A percentile compares a stretch with the other conserved stretches of the same genome.
Conservation (phyloP, 257 asterid species). For the Prunella vulgaris region DNA sequence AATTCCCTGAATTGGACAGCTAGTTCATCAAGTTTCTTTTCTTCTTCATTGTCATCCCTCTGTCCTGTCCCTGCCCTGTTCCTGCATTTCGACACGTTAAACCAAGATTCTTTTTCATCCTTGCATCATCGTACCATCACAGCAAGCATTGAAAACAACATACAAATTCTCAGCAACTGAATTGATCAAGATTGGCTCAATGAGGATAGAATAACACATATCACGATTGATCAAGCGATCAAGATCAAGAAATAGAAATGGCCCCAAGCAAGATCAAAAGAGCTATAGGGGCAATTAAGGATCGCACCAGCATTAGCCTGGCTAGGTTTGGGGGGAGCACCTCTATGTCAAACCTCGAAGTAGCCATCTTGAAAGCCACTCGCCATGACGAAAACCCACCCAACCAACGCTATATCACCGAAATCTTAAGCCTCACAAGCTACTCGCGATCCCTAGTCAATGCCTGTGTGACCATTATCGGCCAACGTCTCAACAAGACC, state of each 20-base stretch:
- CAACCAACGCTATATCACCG: conserved; percentile 54
- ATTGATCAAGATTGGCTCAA: background rate
- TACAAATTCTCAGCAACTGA: background rate
- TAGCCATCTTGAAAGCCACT: conserved; percentile 86
- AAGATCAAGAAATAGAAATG: conserved; percentile 26
- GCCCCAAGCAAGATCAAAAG: conserved; percentile 62
- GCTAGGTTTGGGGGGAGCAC: conserved; percentile 56
- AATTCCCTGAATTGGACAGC: background rate
- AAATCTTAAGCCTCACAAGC: conserved; percentile 57
- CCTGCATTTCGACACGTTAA: background rate
- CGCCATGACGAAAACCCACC: conserved; percentile 84
- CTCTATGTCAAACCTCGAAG: conserved; percentile 56
- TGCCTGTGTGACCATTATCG: conserved; percentile 49
- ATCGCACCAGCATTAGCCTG: conserved; percentile 74
- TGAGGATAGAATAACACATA: background rate
- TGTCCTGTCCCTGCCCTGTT: background rate
- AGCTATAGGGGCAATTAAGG: conserved; percentile 79
- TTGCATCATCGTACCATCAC: background rate
- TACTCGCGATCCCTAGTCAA: conserved; percentile 54
- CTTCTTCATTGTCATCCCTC: conserved; percentile 6
- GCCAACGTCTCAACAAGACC: conserved; percentile 74
- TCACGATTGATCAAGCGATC: background rate
- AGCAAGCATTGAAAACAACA: background rate
- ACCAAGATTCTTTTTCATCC: background rate
- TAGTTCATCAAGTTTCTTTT: background rate